Evolutionary conservation across 202 grass and related monocot species (phyloP), one percentile per base, ranked within the genome.

Genomic region (Carex sylvatica): DNA sequence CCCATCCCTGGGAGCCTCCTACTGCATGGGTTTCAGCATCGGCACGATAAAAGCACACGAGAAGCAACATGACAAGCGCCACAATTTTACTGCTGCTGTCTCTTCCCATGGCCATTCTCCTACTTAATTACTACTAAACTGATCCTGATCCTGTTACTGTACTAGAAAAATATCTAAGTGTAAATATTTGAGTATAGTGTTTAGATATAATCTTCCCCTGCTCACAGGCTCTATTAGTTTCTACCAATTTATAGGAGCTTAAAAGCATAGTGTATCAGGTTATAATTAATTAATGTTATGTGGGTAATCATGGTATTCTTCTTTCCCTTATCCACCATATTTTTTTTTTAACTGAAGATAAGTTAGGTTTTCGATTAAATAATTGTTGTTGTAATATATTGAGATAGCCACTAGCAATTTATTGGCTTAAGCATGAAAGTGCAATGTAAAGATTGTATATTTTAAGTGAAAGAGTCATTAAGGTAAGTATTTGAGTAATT

Each of bases 1-100:
- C 92, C 89, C 92, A 94, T 2, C 92, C 88, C 20, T 89, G 81
- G 0, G 87, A 74, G 14, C 86, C 92, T 77, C 91, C 92, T 7
- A 94, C 92, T 3, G 80, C 54, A 59, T 94, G 89, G 30, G 80
- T 94, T 12, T 62, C 87, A 18, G 87, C 87, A 6, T 84, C 28
- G 0, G 77, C 70, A 19, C 36, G 36, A 8, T 85, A 68, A 9
- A 80, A 80, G 28, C 62, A 84, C 24, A 71, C 22, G 68, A 86
- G 31, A 79, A 87, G 61, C 46, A 81, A 35, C 14, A 93, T 7
- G 8, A 61, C 56, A 9, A 94, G 19, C 3, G 76, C 59, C 23
- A 63, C 31, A 26, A 87, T 46, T 30, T 58, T 65, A 19, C 4
- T 19, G 19, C 66, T n/a, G 19, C 23, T 91, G 84, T 83, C 87